Percentiles rank a stretch among this genome's conserved stretches.
Conservation (phyloP, 352 stramenopile genomes). For the Pelagophyceae sp. region DNA sequence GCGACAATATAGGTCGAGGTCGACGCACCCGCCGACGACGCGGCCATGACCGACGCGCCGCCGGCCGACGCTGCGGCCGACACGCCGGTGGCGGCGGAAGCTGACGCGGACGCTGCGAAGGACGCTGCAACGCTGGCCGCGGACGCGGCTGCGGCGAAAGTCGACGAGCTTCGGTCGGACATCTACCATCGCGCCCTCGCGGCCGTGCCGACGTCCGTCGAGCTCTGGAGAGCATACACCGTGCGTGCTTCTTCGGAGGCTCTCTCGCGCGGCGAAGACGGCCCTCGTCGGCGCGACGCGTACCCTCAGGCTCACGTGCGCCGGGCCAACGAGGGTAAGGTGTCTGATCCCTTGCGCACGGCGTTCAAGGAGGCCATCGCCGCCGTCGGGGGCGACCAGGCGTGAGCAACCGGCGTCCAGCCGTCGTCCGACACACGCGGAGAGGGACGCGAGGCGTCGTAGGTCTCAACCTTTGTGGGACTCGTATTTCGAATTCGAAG, state of each 20-base stretch:
- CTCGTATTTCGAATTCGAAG: conserved; percentile 15
- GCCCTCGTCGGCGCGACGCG: no score
- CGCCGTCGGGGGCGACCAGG: background rate
- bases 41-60: background rate
- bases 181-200: conserved; percentile 9
- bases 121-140: no score
- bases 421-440: no score
- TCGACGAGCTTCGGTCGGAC: no score
- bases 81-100: no score
- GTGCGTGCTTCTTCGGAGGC: no score
- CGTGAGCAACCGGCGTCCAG: no score
- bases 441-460: background rate
- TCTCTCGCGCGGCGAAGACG: no score
- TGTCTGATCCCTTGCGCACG: background rate
- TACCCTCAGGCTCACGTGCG: conserved; percentile 12
- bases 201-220: conserved; percentile 2
- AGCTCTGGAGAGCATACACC: conserved; percentile 10
- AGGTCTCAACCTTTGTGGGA: background rate
- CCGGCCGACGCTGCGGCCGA: no score
- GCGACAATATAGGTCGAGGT: no score
- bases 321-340: background rate
- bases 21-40: background rate
- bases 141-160: no score
- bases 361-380: background rate
- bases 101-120: no score